phyloP scores from a whole-genome alignment of 2,329 filamentous ascomycete species.

The Fusarium dimerum region DNA sequence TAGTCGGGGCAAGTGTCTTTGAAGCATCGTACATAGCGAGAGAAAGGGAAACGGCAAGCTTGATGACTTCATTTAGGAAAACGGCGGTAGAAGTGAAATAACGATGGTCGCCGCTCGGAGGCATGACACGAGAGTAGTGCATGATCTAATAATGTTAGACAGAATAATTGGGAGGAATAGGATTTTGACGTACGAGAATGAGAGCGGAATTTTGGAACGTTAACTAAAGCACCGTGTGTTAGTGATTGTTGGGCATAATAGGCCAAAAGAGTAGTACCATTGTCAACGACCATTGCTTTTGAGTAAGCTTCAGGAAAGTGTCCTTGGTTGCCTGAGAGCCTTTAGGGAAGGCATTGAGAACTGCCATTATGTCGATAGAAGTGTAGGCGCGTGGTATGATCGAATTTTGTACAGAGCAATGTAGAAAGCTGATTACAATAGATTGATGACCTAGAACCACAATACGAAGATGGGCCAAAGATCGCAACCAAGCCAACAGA shows the following conservation, averaged over 20 bases:
- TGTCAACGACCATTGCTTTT: slow-evolving; percentile 29
- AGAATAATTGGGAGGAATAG: slow-evolving; percentile 19
- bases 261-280: slow-evolving; percentile 10
- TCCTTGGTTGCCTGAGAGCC: slow-evolving; percentile 8
- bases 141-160: slow-evolving; percentile 62
- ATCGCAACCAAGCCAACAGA: slow-evolving; percentile 12
- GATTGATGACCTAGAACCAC: neutral
- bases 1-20: slow-evolving; percentile 72
- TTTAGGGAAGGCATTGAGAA: slow-evolving; percentile 18
- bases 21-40: slow-evolving; percentile 89
- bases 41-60: slow-evolving; percentile 81
- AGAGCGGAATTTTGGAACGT: slow-evolving; percentile 75
- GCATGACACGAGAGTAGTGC: slow-evolving; percentile 95
- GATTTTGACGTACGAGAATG: slow-evolving; percentile 58
- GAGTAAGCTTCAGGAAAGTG: slow-evolving; percentile 25
- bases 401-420: no score
- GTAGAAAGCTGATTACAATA: neutral
- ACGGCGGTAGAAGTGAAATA: slow-evolving; percentile 95
- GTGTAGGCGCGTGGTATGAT: neutral
- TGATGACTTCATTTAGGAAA: slow-evolving; percentile 89
- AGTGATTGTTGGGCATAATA: slow-evolving; percentile 6
- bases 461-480: slow-evolving; percentile 9
- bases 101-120: slow-evolving; percentile 76
- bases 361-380: slow-evolving; percentile 20
- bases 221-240: slow-evolving; percentile 51